Evolutionary conservation across 176 grass and related monocot genomes (phyloP).

Genomic region (sorghum (Sorghum bicolor)): DNA sequence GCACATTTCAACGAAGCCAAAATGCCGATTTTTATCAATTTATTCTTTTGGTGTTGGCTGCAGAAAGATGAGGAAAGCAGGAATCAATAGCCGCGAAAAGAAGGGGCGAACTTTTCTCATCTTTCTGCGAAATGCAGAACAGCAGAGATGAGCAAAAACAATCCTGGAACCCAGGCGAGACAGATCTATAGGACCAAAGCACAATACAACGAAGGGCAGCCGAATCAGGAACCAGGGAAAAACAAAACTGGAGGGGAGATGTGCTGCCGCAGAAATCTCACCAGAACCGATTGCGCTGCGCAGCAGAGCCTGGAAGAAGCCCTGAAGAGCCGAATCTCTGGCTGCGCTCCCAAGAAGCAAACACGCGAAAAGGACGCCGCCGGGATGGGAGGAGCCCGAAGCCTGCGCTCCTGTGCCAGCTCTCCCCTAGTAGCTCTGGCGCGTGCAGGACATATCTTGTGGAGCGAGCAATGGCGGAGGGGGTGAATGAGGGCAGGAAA

Average conservation of each 20-base stretch:
- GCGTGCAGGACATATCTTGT: background rate
- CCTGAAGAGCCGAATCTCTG: background rate
- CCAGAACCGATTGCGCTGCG: slow-evolving; percentile 21
- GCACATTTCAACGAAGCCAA: background rate
- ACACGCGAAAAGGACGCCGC: slow-evolving; percentile 19
- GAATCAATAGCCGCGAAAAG: slow-evolving; percentile 18
- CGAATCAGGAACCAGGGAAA: background rate
- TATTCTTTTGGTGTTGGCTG: background rate
- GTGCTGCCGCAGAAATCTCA: slow-evolving; percentile 20
- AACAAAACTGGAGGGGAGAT: background rate
- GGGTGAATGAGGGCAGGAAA: background rate
- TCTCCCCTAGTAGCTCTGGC: slow-evolving; percentile 1
- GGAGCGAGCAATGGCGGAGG: background rate
- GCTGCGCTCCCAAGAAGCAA: slow-evolving; percentile 4
- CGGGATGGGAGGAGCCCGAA: background rate
- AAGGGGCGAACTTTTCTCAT: background rate
- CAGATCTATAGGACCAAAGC: slow-evolving; percentile 24
- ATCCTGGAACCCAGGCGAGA: background rate
- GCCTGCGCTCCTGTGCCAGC: background rate
- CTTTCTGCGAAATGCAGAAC: slow-evolving; percentile 26
- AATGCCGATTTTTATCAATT: background rate
- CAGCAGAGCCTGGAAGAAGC: background rate
- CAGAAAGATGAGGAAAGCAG: slow-evolving; percentile 18
- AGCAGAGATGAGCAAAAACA: background rate
- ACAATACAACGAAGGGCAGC: background rate